phyloP scores from a whole-genome alignment of 2,329 filamentous ascomycete genomes.

The Fusarium kyushuense region DNA sequence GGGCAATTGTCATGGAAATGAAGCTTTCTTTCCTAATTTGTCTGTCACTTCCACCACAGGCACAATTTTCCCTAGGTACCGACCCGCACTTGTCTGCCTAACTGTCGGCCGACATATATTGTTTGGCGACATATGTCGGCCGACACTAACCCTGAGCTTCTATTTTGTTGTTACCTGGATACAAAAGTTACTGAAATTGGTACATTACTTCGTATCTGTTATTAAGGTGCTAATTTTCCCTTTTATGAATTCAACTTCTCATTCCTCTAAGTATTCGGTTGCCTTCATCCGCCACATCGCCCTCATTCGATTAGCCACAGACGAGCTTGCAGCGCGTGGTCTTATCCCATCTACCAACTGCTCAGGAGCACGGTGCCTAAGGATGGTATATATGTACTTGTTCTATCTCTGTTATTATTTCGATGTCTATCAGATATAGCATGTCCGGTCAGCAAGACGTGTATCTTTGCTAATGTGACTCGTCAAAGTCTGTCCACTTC shows the following conservation, averaged over 20 bases:
- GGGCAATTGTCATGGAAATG: neutral
- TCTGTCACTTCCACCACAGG: neutral
- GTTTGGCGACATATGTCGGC: no score
- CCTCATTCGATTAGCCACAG: neutral
- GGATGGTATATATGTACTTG: neutral
- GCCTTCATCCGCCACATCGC: neutral
- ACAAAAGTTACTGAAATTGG: neutral
- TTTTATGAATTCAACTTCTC: neutral
- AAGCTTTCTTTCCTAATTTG: neutral
- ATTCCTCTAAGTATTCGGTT: neutral
- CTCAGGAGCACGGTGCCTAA: no score
- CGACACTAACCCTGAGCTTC: neutral
- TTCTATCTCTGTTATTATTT: neutral
- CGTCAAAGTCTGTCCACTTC: constrained; percentile 7
- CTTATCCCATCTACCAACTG: neutral
- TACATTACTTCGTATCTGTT: no score
- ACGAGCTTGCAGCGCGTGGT: neutral
- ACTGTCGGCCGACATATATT: no score
- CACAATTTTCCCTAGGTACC: neutral
- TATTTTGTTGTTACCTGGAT: neutral
- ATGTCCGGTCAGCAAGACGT: neutral
- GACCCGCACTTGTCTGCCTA: neutral
- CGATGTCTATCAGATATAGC: neutral
- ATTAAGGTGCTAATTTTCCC: neutral
- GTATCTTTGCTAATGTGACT: neutral